Evolutionary conservation across 2,329 filamentous ascomycete genomes (phyloP).

Genomic region (Colletotrichum camelliae): DNA sequence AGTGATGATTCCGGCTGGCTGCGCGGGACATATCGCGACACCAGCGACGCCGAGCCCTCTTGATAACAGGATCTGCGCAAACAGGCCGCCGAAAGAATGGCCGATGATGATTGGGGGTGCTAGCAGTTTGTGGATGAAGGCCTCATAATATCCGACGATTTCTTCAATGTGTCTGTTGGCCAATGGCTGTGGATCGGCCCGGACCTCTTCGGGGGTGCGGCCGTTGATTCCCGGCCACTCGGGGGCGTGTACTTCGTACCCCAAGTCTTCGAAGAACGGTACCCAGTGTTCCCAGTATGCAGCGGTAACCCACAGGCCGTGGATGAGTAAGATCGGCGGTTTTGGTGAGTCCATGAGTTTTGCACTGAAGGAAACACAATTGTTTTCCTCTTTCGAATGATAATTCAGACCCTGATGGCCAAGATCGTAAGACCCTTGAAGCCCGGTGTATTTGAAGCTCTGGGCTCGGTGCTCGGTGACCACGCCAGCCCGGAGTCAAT

Average conservation of each 20-base stretch:
- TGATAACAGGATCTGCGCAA: conserved; percentile 25
- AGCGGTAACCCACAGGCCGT: conserved; percentile 29
- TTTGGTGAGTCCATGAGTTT: not conserved
- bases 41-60: conserved; percentile 21
- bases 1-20: conserved; percentile 25
- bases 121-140: conserved; percentile 22
- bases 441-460: not conserved
- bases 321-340: conserved; percentile 25
- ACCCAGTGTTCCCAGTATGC: conserved; percentile 28
- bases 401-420: not conserved
- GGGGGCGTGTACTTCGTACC: conserved; percentile 26
- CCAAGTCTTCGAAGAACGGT: conserved; percentile 7
- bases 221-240: conserved; percentile 28
- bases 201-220: conserved; percentile 24
- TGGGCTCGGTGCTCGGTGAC: not conserved
- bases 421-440: not conserved
- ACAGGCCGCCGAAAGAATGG: conserved; percentile 28
- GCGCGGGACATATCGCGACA: conserved; percentile 24
- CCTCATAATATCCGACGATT: conserved; percentile 25
- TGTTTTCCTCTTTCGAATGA: not conserved
- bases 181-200: conserved; percentile 19
- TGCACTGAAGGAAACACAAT: not conserved
- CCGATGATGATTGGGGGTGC: conserved; percentile 27
- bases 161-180: conserved; percentile 22
- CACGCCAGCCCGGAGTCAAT: not conserved